Base-by-base conservation (phyloP, 768 basidiomycete genomes). In the Boletus reticulatus region DNA sequence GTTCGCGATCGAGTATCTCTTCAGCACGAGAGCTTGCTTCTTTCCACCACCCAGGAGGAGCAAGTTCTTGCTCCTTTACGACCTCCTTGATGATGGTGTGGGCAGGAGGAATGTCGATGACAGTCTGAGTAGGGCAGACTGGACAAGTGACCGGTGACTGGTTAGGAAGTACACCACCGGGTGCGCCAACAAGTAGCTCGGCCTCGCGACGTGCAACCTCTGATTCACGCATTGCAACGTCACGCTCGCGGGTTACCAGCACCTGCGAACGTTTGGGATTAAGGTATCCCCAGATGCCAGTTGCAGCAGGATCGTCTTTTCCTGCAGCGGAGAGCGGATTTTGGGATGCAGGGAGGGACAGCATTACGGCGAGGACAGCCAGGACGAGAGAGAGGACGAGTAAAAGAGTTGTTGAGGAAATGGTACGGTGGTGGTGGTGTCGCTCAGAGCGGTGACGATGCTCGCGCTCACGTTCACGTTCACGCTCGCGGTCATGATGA, bases 171-270 rank as follows among this genome's bases (percentile, higher is more conserved):
- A 93, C 86, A 37, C 92, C 92, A 19, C 88, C 92, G 1, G 91
- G 90, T 2, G 89, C 87, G 43, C 89, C 92, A 16, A 83, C 87
- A 36, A 94, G 82, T 39, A 93, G 72, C 62, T 93, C 92, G 29
- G 92, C 92, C 65, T 94, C 92, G 39, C 92, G 89, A 57, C 89
- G 88, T 20, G 92, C 92, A 42, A 94, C 92, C 62, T 94, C 92
- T 1, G 90, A 88, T 69, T 94, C 92, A 53, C 92, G 90, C 60
- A 82, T 73, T 46, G 92, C 91, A 54, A 94, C 87, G 38, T 84
- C 81, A 57, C 83, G 80, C 73, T 94, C 92, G 17, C 92, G 85
- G 44, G 88, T 78, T 39, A 92, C 82, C 52, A 94, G 83, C 12
- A 84, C 86, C 61, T 92, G 88, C 0, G 88, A 83, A 38, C 92